phyloP scores from a whole-genome alignment of 352 stramenopile species.

The Globisporangium barbulae region DNA sequence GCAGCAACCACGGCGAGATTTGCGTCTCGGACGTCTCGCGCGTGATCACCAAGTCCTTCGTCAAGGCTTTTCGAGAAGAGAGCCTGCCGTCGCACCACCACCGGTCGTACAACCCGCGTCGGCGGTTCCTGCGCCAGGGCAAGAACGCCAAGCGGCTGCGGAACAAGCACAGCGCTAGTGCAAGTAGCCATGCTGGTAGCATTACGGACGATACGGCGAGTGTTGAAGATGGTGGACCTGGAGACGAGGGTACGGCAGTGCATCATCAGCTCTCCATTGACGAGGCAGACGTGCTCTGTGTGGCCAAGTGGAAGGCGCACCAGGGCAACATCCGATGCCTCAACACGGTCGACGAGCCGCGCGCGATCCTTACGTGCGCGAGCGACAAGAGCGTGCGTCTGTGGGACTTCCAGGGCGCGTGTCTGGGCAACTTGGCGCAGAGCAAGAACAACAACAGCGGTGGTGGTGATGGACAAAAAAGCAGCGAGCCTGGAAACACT shows the following conservation, averaged over 20 bases:
- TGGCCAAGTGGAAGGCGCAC: slow-evolving; percentile 56
- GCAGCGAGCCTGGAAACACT: not conserved
- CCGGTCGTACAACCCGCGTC: slow-evolving; percentile 67
- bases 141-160: slow-evolving; percentile 58
- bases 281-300: slow-evolving; percentile 33
- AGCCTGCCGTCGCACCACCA: slow-evolving; percentile 52
- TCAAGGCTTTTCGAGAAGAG: slow-evolving; percentile 52
- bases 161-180: slow-evolving; percentile 19
- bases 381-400: slow-evolving; percentile 59
- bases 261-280: slow-evolving; percentile 9
- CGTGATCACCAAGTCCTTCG: slow-evolving; percentile 33
- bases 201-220: not conserved
- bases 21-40: slow-evolving; percentile 52
- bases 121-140: slow-evolving; percentile 62
- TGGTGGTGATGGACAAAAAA: not conserved
- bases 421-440: slow-evolving; percentile 31
- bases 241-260: too few relatives aligned
- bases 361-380: slow-evolving; percentile 55
- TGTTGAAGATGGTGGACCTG: not conserved
- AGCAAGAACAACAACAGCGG: slow-evolving; percentile 11
- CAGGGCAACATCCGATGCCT: slow-evolving; percentile 43
- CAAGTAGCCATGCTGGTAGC: slow-evolving; percentile 1
- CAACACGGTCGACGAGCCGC: slow-evolving; percentile 55
- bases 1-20: slow-evolving; percentile 44
- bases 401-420: slow-evolving; percentile 50